Evolutionary conservation across 345 rosid species (phyloP).

Genomic region (Microthlaspi erraticum): DNA sequence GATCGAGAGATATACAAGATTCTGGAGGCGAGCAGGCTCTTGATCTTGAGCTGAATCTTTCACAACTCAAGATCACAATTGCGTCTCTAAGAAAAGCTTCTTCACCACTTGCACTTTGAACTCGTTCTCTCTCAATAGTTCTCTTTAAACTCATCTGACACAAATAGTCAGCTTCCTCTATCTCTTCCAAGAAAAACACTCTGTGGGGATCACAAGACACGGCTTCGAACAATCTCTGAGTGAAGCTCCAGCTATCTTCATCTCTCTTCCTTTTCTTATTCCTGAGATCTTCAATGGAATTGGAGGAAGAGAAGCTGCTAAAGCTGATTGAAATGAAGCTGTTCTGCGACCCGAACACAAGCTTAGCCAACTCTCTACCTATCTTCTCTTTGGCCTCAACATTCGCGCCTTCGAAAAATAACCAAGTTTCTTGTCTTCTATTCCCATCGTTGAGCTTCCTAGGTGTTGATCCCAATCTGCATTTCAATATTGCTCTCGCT

Average conservation of each 20-base stretch:
- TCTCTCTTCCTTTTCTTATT: constrained; percentile 60
- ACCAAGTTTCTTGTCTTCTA: constrained; percentile 75
- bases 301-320: constrained; percentile 58
- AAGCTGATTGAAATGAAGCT: constrained; percentile 53
- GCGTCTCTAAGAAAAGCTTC: constrained; percentile 64
- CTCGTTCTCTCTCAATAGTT: constrained; percentile 64
- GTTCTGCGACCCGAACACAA: constrained; percentile 59
- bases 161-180: constrained; percentile 61
- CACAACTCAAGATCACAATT: constrained; percentile 69
- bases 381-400: constrained; percentile 65
- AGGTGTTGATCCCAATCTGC: constrained; percentile 66
- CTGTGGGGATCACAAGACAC: constrained; percentile 62
- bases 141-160: constrained; percentile 64
- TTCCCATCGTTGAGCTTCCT: constrained; percentile 43
- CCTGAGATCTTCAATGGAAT: constrained; percentile 51
- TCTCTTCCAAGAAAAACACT: constrained; percentile 73
- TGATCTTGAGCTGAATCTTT: constrained; percentile 67
- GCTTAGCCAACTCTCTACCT: constrained; percentile 64
- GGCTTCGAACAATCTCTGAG: constrained; percentile 64
- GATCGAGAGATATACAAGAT: constrained; percentile 57
- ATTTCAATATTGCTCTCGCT: constrained; percentile 56
- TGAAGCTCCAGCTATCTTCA: constrained; percentile 53
- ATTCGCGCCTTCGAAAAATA: constrained; percentile 70
- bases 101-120: constrained; percentile 48
- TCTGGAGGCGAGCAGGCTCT: constrained; percentile 57